Evolutionary conservation across 352 stramenopile species (phyloP).

Genomic region (Pythium rishiriense): DNA sequence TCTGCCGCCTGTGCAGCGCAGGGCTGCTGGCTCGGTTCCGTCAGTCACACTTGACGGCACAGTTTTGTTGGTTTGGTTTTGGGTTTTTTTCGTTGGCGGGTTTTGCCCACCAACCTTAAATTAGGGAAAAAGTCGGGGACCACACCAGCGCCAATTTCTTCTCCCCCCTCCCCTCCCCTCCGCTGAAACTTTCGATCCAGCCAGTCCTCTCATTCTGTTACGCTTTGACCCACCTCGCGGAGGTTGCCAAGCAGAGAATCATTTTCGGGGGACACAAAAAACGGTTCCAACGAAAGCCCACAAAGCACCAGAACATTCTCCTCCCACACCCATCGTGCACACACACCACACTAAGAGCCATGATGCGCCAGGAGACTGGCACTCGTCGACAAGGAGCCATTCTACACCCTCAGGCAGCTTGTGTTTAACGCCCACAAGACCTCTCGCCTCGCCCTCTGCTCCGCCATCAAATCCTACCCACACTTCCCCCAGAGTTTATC

Average conservation of each 20-base stretch:
- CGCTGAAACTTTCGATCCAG: constrained; percentile 30
- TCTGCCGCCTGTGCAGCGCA: constrained; percentile 6
- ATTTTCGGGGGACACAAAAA: constrained; percentile 2
- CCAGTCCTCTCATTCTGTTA: constrained; percentile 21
- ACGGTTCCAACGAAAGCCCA: background rate
- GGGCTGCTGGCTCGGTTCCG: constrained; percentile 11
- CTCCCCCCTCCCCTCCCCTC: constrained; percentile 4
- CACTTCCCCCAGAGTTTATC: too few relatives aligned
- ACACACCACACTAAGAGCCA: too few relatives aligned
- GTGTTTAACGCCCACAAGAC: too few relatives aligned
- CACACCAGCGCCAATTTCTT: background rate
- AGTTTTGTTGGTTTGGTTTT: constrained; percentile 24
- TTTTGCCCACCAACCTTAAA: constrained; percentile 34
- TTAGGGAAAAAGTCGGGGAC: constrained; percentile 32
- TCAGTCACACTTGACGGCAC: constrained; percentile 25
- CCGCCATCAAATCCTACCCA: too few relatives aligned
- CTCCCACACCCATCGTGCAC: too few relatives aligned
- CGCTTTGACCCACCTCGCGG: background rate
- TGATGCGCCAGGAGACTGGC: too few relatives aligned
- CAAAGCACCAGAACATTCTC: background rate
- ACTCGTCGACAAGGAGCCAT: too few relatives aligned
- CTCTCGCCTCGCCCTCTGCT: too few relatives aligned
- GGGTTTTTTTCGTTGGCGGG: constrained; percentile 32
- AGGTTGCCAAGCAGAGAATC: background rate
- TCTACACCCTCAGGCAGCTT: too few relatives aligned